Conservation (phyloP, 2,329 filamentous ascomycete genomes). For the Aspergillus pseudoviridinutans region DNA sequence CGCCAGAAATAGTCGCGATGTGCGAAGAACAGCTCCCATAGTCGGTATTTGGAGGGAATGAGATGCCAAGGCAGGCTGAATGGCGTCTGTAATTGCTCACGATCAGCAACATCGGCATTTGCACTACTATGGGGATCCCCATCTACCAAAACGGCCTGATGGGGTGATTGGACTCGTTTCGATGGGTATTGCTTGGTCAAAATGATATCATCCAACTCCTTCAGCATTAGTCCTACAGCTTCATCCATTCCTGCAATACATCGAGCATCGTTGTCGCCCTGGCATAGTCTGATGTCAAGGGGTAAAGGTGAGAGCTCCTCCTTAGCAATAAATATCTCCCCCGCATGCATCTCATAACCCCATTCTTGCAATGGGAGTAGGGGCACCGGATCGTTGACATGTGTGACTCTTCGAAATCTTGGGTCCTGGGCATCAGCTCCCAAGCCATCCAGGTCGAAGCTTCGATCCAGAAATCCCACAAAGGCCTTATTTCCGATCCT, state of each 20-base stretch:
- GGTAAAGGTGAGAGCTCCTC: slow-evolving; percentile 62
- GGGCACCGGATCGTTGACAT: slow-evolving; percentile 81
- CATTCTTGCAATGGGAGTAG: slow-evolving; percentile 81
- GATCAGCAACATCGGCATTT: background rate
- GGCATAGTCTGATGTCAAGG: slow-evolving; percentile 67
- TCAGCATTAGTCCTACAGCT: slow-evolving; percentile 1
- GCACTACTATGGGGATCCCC: background rate
- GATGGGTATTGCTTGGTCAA: background rate
- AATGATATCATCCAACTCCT: slow-evolving; percentile 4
- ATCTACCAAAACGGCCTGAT: background rate
- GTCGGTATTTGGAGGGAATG: slow-evolving; percentile 57
- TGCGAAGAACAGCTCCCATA: slow-evolving; percentile 92
- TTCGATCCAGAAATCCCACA: slow-evolving; percentile 50
- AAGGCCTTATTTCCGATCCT: slow-evolving; percentile 54
- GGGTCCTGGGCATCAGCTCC: slow-evolving; percentile 15
- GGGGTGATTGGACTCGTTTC: background rate
- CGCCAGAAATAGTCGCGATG: slow-evolving; percentile 98
- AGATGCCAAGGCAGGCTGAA: slow-evolving; percentile 17
- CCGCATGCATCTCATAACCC: slow-evolving; percentile 80
- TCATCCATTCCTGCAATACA: slow-evolving; percentile 66
- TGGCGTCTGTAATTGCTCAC: slow-evolving; percentile 5
- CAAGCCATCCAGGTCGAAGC: slow-evolving; percentile 40
- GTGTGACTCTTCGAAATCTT: slow-evolving; percentile 74
- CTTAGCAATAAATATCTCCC: slow-evolving; percentile 83
- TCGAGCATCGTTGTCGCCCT: slow-evolving; percentile 63